phyloP scores from a whole-genome alignment of 1,284 basidiomycete species.

The Trametes polyzona region DNA sequence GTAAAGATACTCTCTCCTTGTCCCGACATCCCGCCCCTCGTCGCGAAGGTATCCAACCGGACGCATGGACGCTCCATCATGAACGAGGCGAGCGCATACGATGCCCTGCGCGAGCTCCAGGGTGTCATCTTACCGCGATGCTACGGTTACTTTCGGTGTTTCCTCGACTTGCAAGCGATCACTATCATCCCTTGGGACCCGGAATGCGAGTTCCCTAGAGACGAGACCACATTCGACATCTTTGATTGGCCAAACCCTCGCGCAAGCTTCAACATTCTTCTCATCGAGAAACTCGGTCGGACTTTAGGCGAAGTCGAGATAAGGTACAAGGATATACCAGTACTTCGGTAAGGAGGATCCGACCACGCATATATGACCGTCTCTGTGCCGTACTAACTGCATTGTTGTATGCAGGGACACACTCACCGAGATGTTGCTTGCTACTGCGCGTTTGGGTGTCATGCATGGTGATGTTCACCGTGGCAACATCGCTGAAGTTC shows the following conservation, averaged over 20 bases:
- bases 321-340: not conserved
- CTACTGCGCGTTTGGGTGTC: not conserved
- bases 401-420: too few relatives aligned
- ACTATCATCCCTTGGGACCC: not conserved
- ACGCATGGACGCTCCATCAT: not conserved
- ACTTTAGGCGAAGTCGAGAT: not conserved
- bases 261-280: conserved; percentile 2
- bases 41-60: conserved; percentile 1
- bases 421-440: too few relatives aligned
- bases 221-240: not conserved
- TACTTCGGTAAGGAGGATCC: not conserved
- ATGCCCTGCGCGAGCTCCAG: not conserved
- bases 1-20: not conserved
- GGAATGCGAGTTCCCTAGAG: not conserved
- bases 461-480: too few relatives aligned
- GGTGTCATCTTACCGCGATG: not conserved
- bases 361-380: too few relatives aligned
- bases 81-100: conserved; percentile 1
- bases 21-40: not conserved
- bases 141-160: conserved; percentile 4
- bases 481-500: too few relatives aligned
- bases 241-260: not conserved
- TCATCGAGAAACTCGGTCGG: conserved; percentile 1
- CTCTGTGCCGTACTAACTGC: too few relatives aligned
- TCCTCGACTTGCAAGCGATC: not conserved